Base-by-base conservation (phyloP, 2,329 filamentous ascomycete genomes). In the Diaporthe batatas region DNA sequence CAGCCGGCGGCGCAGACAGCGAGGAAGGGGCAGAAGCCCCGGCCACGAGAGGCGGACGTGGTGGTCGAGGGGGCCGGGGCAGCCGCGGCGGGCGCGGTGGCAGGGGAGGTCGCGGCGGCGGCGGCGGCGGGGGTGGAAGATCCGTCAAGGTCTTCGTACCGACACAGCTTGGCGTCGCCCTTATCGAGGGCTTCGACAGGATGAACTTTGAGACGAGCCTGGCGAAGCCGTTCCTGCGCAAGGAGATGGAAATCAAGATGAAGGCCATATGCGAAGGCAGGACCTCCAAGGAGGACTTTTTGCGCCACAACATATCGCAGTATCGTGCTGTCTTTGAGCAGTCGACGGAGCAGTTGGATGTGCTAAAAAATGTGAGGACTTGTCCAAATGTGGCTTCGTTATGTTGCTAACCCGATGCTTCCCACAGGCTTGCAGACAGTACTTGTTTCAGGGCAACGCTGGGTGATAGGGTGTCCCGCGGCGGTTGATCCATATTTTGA, bases 221-320 rank as follows among this genome's bases (percentile, higher is more conserved):
- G 67, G 94, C 95, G 81, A 98, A 98, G 82, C 96, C 96, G 0
- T 98, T 98, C 80, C 85, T 99, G 74, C 92, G 96, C 72, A 98
- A 98, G 83, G 95, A 99, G 86, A 98, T 98, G 94, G 96, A 99
- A 83, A 84, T 94, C 75, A 94, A 95, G 81, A 98, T 99, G 96
- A 96, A 95, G 81, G 94, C 94, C 72, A 98, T 99, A 72, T 98
- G 96, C 83, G 95, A 96, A 73, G 96, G 96, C 34, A 91, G 90
- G 68, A 93, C 91, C 76, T 93, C 92, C 44, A 92, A 91, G 78
- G 88, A 89, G 70, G 89, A 90, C 25, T 94, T 99, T 59, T 88
- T 99, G 54, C 88, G 91, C 70, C 92, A 97, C 81, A 98, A 93
- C 80, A 86, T 99, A 71, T 89, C 92, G 74, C 94, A 96, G 84